These are phyloP conservation scores for Nitzschia inconspicua DNA, from an alignment of 108 stramenopile species.

Conservation along the genomic window DNA sequence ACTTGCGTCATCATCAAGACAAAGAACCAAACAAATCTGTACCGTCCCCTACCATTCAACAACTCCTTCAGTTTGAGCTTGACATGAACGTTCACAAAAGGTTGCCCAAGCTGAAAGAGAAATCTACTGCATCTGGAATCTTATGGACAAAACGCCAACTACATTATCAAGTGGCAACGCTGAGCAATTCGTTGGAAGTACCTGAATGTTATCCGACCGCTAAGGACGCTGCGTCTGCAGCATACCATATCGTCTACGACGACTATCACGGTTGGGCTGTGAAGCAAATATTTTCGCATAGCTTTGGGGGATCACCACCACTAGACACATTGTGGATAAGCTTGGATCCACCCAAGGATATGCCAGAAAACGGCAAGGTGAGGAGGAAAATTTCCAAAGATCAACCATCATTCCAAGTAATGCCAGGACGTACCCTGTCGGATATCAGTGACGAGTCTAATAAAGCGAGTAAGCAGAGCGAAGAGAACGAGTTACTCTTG, in stretches of 20 bases:
- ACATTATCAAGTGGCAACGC: conserved; percentile 48
- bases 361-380: background rate
- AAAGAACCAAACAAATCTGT: background rate
- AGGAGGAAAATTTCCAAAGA: background rate
- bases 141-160: conserved; percentile 72
- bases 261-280: conserved; percentile 73
- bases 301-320: conserved; percentile 50
- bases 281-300: conserved; percentile 55
- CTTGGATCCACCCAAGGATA: conserved; percentile 14
- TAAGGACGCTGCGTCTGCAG: conserved; percentile 46
- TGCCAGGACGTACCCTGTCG: background rate
- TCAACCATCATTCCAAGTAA: background rate
- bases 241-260: conserved; percentile 58
- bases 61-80: conserved; percentile 50
- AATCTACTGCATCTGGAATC: conserved; percentile 60
- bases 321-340: conserved; percentile 28
- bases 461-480: background rate
- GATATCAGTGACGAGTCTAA: background rate
- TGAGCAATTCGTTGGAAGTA: conserved; percentile 42
- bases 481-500: conserved; percentile 24
- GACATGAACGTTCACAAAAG: conserved; percentile 29
- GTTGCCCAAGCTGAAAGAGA: conserved; percentile 52
- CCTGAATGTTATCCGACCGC: conserved; percentile 23
- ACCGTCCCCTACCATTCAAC: conserved; percentile 41
- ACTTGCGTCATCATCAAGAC: conserved; percentile 17